Base-by-base conservation (phyloP, 2,329 filamentous ascomycete genomes). In the Alternaria sp. region DNA sequence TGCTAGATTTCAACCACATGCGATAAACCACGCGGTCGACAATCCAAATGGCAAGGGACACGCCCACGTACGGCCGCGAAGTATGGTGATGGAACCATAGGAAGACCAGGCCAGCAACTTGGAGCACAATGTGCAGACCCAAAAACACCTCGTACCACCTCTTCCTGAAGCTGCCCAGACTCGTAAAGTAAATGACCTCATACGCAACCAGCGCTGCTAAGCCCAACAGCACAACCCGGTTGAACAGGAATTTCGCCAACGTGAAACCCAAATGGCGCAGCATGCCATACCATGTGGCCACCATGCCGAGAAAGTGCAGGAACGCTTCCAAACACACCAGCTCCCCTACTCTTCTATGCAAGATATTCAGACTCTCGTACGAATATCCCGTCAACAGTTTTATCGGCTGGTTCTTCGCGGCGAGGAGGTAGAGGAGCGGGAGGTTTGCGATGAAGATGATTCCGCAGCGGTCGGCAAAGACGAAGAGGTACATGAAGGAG, bases 361-460 rank as follows among this genome's bases (percentile, higher is more conserved):
- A 84, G 46, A 90, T 85, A 71, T 90, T 90, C 43, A 90, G 79
- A 5, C 85, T 84, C 74, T 90, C 88, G 69, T 91, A 91, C 0
- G 87, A 90, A 63, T 85, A 84, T 4, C 88, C 87, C 0, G 88
- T 90, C 18, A 91, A 78, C 2, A 82, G 67, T 59, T 85, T 85
- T 34, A 90, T 71, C 0, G 88, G 89, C 63, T 90, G 88, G 60
- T 88, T 90, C 74, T 91, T 91, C 32, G 89, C 88, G 2, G 86
- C 84, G 4, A 91, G 80, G 5, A 90, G 79, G 72, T 91, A 90
- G 3, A 90, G 80, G 40, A 85, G 74, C 4, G 84, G 83, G 1
- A 86, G 74, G 57, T 85, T 86, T 11, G 81, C 79, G 16, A 80
- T 80, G 66, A 85, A 85, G 3, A 88, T 70, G 43, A 85, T 80